These are phyloP conservation scores for Neurospora discreta DNA, from an alignment of 495 filamentous ascomycete genomes.

Conservation along the genomic window DNA sequence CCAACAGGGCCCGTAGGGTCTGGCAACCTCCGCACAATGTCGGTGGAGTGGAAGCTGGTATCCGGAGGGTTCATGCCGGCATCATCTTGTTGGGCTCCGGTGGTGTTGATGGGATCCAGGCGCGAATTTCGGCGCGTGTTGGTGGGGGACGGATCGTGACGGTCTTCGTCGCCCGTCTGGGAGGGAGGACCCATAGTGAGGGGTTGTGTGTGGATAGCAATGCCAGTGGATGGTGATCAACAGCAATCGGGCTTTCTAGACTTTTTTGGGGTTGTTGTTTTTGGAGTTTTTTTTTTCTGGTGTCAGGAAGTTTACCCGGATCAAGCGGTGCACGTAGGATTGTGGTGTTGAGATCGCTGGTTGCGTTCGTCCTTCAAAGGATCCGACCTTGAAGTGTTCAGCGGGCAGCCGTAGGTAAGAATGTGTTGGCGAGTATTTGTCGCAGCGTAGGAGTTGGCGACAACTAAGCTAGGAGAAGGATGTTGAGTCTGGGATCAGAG, in stretches of 20 bases:
- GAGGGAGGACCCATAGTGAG: conserved; percentile 29
- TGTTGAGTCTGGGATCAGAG: not conserved
- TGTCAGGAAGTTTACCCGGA: conserved; percentile 1
- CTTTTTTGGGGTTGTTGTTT: not conserved
- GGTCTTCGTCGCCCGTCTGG: conserved; percentile 18
- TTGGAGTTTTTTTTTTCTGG: not conserved
- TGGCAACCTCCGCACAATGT: conserved; percentile 36
- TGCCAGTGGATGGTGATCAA: not conserved
- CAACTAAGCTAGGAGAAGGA: not conserved
- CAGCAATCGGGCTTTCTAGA: not conserved
- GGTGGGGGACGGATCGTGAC: conserved; percentile 28
- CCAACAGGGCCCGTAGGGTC: conserved; percentile 24
- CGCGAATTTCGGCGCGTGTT: conserved; percentile 28
- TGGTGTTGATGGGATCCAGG: conserved; percentile 10
- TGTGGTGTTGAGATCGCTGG: not conserved
- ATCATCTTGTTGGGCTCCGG: conserved; percentile 1
- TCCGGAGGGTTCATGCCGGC: conserved; percentile 12
- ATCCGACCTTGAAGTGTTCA: not conserved
- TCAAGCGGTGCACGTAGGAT: not conserved
- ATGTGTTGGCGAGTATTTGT: not conserved
- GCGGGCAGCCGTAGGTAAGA: not conserved
- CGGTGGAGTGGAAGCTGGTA: conserved; percentile 34
- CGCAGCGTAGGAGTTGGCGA: not conserved
- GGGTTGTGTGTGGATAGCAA: not conserved
- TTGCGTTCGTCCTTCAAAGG: not conserved